Percentiles rank a stretch among this genome's conserved stretches.
These are phyloP conservation scores for Geotrichum europaeum DNA, from an alignment of 1,139 yeast species.

Conservation along the genomic window DNA sequence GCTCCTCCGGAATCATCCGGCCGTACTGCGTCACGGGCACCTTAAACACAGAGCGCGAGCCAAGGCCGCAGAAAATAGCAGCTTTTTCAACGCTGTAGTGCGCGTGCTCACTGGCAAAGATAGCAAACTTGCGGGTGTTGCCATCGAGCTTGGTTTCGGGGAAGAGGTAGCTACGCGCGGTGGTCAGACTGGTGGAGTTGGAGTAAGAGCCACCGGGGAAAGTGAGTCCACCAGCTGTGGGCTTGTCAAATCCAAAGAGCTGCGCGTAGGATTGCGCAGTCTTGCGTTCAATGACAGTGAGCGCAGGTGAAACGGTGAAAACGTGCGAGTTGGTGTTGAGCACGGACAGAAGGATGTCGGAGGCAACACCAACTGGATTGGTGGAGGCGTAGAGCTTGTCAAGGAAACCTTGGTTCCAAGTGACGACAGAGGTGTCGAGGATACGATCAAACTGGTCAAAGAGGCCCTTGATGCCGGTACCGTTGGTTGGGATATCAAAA, in stretches of 20 bases:
- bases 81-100: constrained; percentile 83
- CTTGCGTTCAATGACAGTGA: constrained; percentile 67
- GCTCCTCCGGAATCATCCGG: constrained; percentile 45
- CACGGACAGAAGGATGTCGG: constrained; percentile 63
- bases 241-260: constrained; percentile 52
- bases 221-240: constrained; percentile 71
- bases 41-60: constrained; percentile 57
- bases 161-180: constrained; percentile 59
- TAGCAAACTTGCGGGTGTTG: constrained; percentile 53
- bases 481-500: constrained; percentile 32
- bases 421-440: constrained; percentile 64
- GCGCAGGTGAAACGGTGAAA: constrained; percentile 77
- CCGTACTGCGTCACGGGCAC: constrained; percentile 56
- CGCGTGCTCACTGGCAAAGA: constrained; percentile 65
- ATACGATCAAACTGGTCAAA: constrained; percentile 51
- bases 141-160: constrained; percentile 70
- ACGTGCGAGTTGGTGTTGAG: constrained; percentile 84
- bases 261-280: constrained; percentile 65
- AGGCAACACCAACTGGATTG: constrained; percentile 74
- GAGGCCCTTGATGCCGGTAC: constrained; percentile 40
- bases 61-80: constrained; percentile 71
- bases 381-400: constrained; percentile 82
- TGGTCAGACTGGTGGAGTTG: constrained; percentile 70
- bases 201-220: constrained; percentile 89
- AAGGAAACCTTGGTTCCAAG: constrained; percentile 83